These are phyloP conservation scores for Hypoxylon intermedium DNA, from an alignment of 495 filamentous ascomycete species.

Conservation along the genomic window DNA sequence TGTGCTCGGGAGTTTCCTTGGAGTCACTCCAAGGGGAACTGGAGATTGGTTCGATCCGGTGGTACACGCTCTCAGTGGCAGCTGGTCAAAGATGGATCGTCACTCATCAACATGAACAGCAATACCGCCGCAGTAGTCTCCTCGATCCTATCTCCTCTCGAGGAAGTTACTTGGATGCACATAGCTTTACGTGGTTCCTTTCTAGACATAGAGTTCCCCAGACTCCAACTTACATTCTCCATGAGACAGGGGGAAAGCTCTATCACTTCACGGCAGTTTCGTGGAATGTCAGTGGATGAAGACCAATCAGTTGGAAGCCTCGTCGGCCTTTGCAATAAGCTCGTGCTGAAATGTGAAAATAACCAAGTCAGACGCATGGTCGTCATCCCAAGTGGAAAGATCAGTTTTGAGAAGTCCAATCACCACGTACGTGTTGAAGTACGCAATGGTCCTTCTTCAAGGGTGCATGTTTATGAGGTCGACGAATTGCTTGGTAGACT, in stretches of 20 bases:
- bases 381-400: constrained; percentile 58
- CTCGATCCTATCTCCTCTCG: constrained; percentile 48
- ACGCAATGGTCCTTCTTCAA: constrained; percentile 5
- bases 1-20: constrained; percentile 54
- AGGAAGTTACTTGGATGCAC: constrained; percentile 46
- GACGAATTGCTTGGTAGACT: constrained; percentile 58
- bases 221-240: constrained; percentile 58
- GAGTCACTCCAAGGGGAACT: constrained; percentile 39
- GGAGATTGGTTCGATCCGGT: constrained; percentile 37
- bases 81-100: constrained; percentile 3
- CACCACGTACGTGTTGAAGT: constrained; percentile 57
- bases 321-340: constrained; percentile 59
- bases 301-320: constrained; percentile 60
- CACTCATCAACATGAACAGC: constrained; percentile 47
- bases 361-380: constrained; percentile 44
- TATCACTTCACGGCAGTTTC: constrained; percentile 61
- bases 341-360: constrained; percentile 53
- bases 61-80: constrained; percentile 5
- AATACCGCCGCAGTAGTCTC: constrained; percentile 43
- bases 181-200: constrained; percentile 27
- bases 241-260: constrained; percentile 39
- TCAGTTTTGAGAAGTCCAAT: constrained; percentile 25
- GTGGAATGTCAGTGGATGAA: constrained; percentile 60
- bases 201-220: constrained; percentile 56
- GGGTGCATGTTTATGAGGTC: constrained; percentile 52